Percentiles rank a stretch among this genome's conserved stretches.
phyloP scores from a whole-genome alignment of 2,329 filamentous ascomycete species.

The Magnaporthiopsis incrustans region DNA sequence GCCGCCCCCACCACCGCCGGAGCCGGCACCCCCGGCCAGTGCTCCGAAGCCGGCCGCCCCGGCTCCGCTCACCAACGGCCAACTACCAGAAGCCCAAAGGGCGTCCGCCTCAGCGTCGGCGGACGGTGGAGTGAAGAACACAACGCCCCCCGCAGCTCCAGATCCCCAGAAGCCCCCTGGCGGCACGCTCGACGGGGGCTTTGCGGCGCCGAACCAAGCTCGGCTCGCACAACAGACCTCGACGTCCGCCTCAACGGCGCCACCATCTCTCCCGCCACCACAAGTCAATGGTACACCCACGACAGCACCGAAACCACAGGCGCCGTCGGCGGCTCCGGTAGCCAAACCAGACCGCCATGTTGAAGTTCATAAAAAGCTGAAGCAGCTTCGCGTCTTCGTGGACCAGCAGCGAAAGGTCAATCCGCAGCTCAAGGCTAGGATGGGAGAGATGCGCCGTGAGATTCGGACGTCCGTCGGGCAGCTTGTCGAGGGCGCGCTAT shows the following conservation, averaged over 20 bases:
- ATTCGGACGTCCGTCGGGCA: conserved; percentile 69
- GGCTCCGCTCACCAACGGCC: background rate
- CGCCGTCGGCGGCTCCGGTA: conserved; percentile 6
- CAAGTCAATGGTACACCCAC: background rate
- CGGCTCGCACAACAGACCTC: background rate
- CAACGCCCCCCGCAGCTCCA: background rate
- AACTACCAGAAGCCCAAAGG: background rate
- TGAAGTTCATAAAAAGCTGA: conserved; percentile 62
- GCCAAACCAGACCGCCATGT: conserved; percentile 34
- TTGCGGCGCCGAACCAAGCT: background rate
- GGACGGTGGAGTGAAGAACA: background rate
- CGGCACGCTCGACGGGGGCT: background rate
- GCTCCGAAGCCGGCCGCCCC: background rate
- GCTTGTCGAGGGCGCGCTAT: conserved; percentile 46
- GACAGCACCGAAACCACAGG: conserved; percentile 4
- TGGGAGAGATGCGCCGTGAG: conserved; percentile 64
- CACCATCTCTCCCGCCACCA: background rate
- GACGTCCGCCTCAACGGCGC: background rate
- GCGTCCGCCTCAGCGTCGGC: background rate
- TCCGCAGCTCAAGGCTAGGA: conserved; percentile 50
- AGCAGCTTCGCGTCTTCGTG: conserved; percentile 40
- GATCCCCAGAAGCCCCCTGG: background rate
- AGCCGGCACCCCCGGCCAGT: conserved; percentile 13
- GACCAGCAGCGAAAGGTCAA: conserved; percentile 46
- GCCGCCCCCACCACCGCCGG: conserved; percentile 11